phyloP scores from a whole-genome alignment of 2,329 filamentous ascomycete genomes.

The Sclerotinia spermophila region DNA sequence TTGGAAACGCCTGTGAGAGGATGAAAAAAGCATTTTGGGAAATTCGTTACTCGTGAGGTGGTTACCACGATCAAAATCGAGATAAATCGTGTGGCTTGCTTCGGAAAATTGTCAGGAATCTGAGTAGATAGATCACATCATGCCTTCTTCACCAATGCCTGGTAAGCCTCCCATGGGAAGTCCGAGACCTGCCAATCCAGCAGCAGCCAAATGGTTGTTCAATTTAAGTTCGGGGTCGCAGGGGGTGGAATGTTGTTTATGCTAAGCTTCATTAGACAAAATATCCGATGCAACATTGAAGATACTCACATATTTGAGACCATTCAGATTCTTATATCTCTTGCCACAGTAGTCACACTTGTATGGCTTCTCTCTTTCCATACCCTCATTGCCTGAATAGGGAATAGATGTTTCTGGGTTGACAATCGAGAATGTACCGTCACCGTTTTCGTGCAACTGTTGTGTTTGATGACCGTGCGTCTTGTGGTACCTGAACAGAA shows the following conservation, averaged over 20 bases:
- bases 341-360: conserved; percentile 96
- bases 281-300: not conserved
- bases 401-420: conserved; percentile 92
- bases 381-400: conserved; percentile 94
- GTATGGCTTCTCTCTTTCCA: conserved; percentile 99
- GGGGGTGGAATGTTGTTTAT: conserved; percentile 78
- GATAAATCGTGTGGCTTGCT: conserved; percentile 6
- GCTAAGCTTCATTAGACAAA: conserved; percentile 45
- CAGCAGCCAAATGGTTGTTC: conserved; percentile 37
- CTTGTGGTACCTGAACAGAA: conserved; percentile 57
- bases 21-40: not conserved
- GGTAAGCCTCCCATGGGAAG: conserved; percentile 45
- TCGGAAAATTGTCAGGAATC: conserved; percentile 12
- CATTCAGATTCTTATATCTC: conserved; percentile 98
- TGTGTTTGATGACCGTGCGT: conserved; percentile 94
- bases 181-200: conserved; percentile 33
- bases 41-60: conserved; percentile 13
- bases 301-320: conserved; percentile 79
- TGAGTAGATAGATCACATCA: conserved; percentile 31
- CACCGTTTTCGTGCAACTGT: conserved; percentile 91
- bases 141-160: conserved; percentile 53
- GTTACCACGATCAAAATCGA: conserved; percentile 16
- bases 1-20: conserved; percentile 8
- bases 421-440: conserved; percentile 97
- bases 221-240: conserved; percentile 79